phyloP scores from a whole-genome alignment of 345 rosid species.

The Euclidium syriacum region DNA sequence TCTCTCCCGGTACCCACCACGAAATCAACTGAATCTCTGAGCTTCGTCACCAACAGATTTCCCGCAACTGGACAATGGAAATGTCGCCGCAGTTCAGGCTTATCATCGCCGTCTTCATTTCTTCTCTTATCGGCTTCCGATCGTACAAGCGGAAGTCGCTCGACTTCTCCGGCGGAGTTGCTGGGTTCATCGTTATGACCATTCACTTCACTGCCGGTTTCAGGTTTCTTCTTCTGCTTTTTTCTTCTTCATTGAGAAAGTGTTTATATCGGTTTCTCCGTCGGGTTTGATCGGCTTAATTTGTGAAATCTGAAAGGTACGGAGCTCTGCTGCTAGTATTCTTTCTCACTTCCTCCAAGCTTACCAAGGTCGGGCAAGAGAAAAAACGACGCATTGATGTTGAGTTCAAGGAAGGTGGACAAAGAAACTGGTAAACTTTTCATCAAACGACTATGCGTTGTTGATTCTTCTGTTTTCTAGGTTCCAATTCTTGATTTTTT shows the following conservation, averaged over 20 bases:
- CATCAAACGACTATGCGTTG: background rate
- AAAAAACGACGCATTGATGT: slow-evolving; percentile 72
- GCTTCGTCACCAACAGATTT: background rate
- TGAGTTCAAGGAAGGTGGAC: slow-evolving; percentile 93
- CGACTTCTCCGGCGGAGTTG: slow-evolving; percentile 66
- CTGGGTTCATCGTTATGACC: slow-evolving; percentile 77
- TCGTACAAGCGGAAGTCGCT: slow-evolving; percentile 77
- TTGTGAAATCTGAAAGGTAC: slow-evolving; percentile 40
- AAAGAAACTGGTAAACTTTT: slow-evolving; percentile 71
- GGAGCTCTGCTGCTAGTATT: slow-evolving; percentile 79
- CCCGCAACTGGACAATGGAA: slow-evolving; percentile 34
- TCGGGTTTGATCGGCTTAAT: background rate
- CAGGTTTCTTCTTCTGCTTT: slow-evolving; percentile 35
- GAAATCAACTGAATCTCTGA: background rate
- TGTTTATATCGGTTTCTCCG: background rate
- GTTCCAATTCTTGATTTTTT: background rate
- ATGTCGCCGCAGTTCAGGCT: slow-evolving; percentile 33
- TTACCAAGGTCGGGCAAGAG: slow-evolving; percentile 83
- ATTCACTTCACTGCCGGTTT: slow-evolving; percentile 61
- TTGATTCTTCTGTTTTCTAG: background rate
- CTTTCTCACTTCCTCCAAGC: slow-evolving; percentile 83
- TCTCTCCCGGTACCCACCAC: background rate
- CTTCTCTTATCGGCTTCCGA: slow-evolving; percentile 54
- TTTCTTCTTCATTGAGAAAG: background rate
- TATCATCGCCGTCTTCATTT: slow-evolving; percentile 41